A percentile compares a stretch with the other conserved stretches of the same genome.
phyloP scores from a whole-genome alignment of 2,329 filamentous ascomycete species.

The Xylariaceae sp. region DNA sequence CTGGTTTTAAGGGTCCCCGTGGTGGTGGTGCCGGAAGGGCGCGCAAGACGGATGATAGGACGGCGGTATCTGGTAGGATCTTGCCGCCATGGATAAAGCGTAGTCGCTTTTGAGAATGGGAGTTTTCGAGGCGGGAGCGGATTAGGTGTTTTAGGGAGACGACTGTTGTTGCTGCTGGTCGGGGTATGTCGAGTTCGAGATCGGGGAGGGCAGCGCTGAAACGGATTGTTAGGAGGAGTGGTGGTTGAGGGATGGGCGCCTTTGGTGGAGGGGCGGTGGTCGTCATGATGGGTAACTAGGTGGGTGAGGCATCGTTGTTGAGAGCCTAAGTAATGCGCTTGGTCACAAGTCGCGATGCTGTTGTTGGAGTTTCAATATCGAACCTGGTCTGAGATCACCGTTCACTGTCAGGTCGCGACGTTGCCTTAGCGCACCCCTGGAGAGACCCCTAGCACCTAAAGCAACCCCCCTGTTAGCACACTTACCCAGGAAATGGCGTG shows the following conservation, averaged over 20 bases:
- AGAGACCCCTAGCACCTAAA: not conserved
- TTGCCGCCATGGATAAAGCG: conserved; percentile 89
- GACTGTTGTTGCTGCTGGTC: conserved; percentile 67
- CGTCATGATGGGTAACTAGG: conserved; percentile 1
- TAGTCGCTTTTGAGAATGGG: conserved; percentile 66
- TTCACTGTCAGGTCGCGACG: not conserved
- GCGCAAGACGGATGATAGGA: conserved; percentile 67
- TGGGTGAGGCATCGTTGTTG: not conserved
- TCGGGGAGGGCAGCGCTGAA: conserved; percentile 86
- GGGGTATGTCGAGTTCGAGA: conserved; percentile 71
- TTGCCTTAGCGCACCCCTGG: not conserved
- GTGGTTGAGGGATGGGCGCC: conserved; percentile 13
- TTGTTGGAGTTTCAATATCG: too few species aligned
- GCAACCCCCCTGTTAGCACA: not conserved
- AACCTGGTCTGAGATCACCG: too few species aligned
- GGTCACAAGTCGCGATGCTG: too few species aligned
- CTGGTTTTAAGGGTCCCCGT: conserved; percentile 10
- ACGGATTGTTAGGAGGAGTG: conserved; percentile 77
- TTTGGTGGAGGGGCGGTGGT: conserved; percentile 7
- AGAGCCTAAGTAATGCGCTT: too few species aligned
- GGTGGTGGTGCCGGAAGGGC: conserved; percentile 56
- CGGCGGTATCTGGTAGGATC: conserved; percentile 71
- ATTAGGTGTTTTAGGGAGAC: conserved; percentile 80
- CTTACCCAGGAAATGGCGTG: conserved; percentile 9
- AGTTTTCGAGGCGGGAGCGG: conserved; percentile 64